phyloP scores from a whole-genome alignment of 306 rosid genomes.

The Cucurbita argyrosperma region DNA sequence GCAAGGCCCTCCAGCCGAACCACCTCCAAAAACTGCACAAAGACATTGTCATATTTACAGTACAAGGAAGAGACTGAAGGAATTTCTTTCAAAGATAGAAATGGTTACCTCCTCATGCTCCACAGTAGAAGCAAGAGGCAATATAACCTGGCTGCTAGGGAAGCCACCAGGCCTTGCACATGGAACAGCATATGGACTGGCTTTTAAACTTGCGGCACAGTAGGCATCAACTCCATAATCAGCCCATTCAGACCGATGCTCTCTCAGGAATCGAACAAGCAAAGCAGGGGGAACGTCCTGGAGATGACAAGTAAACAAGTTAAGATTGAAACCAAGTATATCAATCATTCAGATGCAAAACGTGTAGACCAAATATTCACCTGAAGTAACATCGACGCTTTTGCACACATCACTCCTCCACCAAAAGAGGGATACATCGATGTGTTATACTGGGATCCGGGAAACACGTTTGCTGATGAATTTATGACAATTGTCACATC shows the following conservation, averaged over 20 bases:
- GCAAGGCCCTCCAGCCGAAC: slow-evolving; percentile 98
- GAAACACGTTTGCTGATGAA: slow-evolving; percentile 50
- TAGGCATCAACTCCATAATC: slow-evolving; percentile 93
- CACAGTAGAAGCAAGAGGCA: slow-evolving; percentile 83
- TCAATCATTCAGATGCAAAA: background rate
- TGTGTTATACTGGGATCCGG: slow-evolving; percentile 49
- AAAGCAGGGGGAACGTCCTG: slow-evolving; percentile 97
- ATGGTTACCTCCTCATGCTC: slow-evolving; percentile 78
- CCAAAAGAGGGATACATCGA: slow-evolving; percentile 62
- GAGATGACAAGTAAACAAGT: background rate
- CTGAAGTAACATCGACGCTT: slow-evolving; percentile 96
- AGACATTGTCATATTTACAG: background rate
- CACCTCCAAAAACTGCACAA: slow-evolving; percentile 72
- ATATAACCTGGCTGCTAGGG: slow-evolving; percentile 75
- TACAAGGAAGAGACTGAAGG: background rate
- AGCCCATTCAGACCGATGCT: slow-evolving; percentile 98
- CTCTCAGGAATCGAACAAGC: slow-evolving; percentile 91
- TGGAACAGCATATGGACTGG: slow-evolving; percentile 79
- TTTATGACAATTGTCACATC: slow-evolving; percentile 80
- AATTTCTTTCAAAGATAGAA: background rate
- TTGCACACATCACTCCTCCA: slow-evolving; percentile 87
- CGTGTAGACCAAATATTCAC: slow-evolving; percentile 12
- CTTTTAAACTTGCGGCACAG: slow-evolving; percentile 74
- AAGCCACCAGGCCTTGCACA: slow-evolving; percentile 79
- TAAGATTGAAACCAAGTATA: background rate